Evolutionary conservation across 1,284 basidiomycete species (phyloP).

Genomic region (Cutaneotrichosporon dermatis): DNA sequence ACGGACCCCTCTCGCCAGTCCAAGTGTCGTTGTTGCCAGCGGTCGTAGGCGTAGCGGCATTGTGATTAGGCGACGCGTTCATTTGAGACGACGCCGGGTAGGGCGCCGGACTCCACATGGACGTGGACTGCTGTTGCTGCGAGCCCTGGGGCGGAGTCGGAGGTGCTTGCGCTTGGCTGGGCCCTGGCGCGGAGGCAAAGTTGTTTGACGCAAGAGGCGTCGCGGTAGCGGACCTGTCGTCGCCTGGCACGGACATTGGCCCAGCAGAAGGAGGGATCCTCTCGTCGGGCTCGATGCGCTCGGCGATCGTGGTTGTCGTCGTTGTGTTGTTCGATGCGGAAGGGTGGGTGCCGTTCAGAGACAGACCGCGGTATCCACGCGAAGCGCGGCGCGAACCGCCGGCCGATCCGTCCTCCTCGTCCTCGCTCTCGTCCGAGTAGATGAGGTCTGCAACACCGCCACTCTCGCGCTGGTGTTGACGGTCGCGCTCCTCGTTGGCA

Average conservation of each 20-base stretch:
- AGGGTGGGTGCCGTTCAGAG: constrained; percentile 14
- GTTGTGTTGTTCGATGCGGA: not conserved
- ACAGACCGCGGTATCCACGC: constrained; percentile 8
- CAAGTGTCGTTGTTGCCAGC: too few species aligned
- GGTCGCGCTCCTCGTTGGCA: constrained; percentile 56
- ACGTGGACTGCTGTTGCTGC: too few species aligned
- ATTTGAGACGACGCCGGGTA: not conserved
- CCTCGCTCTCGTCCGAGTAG: constrained; percentile 49
- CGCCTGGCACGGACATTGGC: not conserved
- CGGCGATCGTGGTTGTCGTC: constrained; percentile 1
- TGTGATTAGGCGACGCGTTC: not conserved
- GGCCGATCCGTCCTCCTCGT: constrained; percentile 36
- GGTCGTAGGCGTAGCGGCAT: too few species aligned
- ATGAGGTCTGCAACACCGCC: constrained; percentile 40
- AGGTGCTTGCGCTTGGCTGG: not conserved
- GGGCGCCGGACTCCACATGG: not conserved
- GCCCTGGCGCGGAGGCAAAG: too few species aligned
- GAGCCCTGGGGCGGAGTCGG: not conserved
- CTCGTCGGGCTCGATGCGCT: not conserved
- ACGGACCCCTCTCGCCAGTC: too few species aligned
- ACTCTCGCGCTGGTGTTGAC: constrained; percentile 39
- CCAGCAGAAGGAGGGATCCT: not conserved
- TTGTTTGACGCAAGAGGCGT: not conserved
- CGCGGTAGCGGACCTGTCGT: not conserved
- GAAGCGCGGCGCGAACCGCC: constrained; percentile 5